Evolutionary conservation across 805 yeast genomes (phyloP).

Genomic region (Lipomyces sp.): DNA sequence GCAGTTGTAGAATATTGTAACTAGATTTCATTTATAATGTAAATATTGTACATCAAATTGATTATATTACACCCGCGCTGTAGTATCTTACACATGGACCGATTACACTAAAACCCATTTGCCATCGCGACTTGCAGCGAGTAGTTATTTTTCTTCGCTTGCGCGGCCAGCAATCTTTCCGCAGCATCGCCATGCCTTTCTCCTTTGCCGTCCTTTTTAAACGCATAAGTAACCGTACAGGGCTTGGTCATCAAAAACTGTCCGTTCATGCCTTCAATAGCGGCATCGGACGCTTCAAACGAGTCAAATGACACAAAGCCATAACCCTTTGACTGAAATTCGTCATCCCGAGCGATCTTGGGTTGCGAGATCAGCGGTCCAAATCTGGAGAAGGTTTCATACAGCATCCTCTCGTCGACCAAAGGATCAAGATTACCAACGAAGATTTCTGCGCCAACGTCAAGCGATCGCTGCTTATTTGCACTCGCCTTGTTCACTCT

Average conservation of each 20-base stretch:
- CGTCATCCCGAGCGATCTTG: constrained; percentile 54
- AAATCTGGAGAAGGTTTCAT: constrained; percentile 66
- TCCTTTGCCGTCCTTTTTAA: constrained; percentile 60
- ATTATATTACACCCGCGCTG: not conserved
- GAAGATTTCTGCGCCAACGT: constrained; percentile 70
- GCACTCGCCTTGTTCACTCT: constrained; percentile 60
- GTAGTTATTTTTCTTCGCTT: constrained; percentile 54
- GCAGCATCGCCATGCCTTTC: constrained; percentile 78
- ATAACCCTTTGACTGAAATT: constrained; percentile 57
- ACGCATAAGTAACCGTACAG: constrained; percentile 69
- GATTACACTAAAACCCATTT: not conserved
- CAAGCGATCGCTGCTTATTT: constrained; percentile 40
- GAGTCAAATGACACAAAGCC: constrained; percentile 69
- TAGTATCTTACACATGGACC: not conserved
- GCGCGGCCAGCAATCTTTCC: constrained; percentile 72
- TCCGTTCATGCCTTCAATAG: constrained; percentile 69
- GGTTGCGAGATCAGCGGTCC: constrained; percentile 65
- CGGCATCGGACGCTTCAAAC: constrained; percentile 73
- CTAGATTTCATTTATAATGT: not conserved
- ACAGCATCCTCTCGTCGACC: constrained; percentile 63
- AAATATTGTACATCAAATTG: not conserved
- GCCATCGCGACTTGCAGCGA: constrained; percentile 24
- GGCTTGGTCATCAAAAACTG: constrained; percentile 69
- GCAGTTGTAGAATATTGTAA: not conserved
- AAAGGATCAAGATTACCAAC: constrained; percentile 70